Base-by-base conservation (phyloP, 75 land plant genomes). In the Picea glauca region DNA sequence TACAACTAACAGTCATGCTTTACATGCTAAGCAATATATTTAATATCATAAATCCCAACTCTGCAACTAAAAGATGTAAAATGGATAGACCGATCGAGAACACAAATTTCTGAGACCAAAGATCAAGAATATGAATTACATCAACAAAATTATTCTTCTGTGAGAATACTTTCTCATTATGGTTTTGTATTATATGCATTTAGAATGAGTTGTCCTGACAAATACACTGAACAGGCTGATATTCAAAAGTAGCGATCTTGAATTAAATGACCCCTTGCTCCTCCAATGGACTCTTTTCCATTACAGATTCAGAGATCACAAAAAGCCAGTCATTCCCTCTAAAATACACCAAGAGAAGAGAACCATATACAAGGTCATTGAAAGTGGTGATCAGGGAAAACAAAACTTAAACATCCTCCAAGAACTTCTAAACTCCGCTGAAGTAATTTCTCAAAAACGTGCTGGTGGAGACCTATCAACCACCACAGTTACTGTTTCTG, bases 401-500 rank as follows among this genome's bases (percentile, higher is more conserved):
- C 73, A 68, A 43, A 20, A 13, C 38, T 38, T 20, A 68, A 68
- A 46, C 17, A 18, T 43, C 18, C 21, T 33, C 54, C 13, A 15
- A 70, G n/a, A 70, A 70, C 13, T 70, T 17, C 74, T 43, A 43
- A 20, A 1, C 43, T 70, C 54, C 0, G 18, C 74, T 8, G 9
- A 35, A 15, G 20, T 4, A 70, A 21, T 38, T 70, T 70, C 18
- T 63, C 18, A 78, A 68, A 78, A 78, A 4, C 38, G 80, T 46
- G 75, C 80, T n/a, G 40, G 58, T 50, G 80, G 80, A 70, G 80
- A 78, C 40, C 76, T 78, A 14, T 78, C 80, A 66, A 78, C 80
- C 13, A 78, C 80, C 31, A 78, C 80, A 43, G 74, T 70, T 18
- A 78, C 75, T 23, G 54, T 78, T 43, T 78, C 80, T 46, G 80